These are phyloP conservation scores for Anaeromyces robustus DNA, from an alignment of 192 early-diverging fungal species.

Conservation along the genomic window DNA sequence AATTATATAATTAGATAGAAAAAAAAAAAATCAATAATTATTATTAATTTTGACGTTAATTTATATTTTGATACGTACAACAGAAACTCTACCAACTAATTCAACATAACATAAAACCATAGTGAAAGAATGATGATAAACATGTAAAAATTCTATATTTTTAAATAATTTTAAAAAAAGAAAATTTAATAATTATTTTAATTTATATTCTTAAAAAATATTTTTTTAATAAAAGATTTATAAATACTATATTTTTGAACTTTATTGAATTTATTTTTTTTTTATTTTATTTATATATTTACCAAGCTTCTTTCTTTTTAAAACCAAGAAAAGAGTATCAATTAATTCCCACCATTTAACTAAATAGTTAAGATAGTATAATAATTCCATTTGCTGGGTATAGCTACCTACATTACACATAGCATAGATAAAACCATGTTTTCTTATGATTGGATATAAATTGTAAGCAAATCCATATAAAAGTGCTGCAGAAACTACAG, in stretches of 20 bases:
- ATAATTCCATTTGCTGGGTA: conserved; percentile 62
- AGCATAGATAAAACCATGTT: conserved; percentile 53
- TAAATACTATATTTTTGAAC: too few species aligned
- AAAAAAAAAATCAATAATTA: neutral
- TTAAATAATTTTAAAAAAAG: too few species aligned
- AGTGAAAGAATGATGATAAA: conserved; percentile 84
- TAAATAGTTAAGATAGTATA: conserved; percentile 85
- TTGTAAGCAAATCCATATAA: conserved; percentile 61
- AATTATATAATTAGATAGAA: neutral
- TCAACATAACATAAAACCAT: conserved; percentile 74
- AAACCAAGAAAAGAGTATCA: conserved; percentile 74
- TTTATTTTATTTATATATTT: neutral
- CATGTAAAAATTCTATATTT: conserved; percentile 58
- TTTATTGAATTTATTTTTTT: neutral
- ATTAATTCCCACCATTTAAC: conserved; percentile 81
- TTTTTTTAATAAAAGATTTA: too few species aligned
- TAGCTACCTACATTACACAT: conserved; percentile 52
- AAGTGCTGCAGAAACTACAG: conserved; percentile 46
- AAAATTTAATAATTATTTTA: too few species aligned
- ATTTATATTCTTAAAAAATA: too few species aligned
- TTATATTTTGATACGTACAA: conserved; percentile 32
- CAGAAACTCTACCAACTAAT: conserved; percentile 52
- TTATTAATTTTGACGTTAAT: too few species aligned
- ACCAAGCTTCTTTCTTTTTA: conserved; percentile 61
- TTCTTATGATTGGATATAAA: conserved; percentile 48